Conservation (phyloP, 768 basidiomycete genomes). For the Amanita fuliginea region DNA sequence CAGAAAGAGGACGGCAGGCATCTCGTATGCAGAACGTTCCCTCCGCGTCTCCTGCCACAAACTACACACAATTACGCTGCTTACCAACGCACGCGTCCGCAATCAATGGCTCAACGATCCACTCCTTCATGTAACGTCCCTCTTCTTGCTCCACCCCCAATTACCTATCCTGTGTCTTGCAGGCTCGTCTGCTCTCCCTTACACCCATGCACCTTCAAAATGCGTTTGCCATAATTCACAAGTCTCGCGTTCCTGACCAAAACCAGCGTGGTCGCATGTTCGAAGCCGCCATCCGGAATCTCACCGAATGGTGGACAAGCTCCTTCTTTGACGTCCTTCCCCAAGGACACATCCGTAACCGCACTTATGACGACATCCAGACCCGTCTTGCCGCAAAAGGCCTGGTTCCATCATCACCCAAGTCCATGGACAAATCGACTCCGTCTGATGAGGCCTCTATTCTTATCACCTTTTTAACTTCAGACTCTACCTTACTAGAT, state of each 20-base stretch:
- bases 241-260: constrained; percentile 70
- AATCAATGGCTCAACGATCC: constrained; percentile 81
- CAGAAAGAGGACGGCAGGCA: constrained; percentile 31
- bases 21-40: constrained; percentile 58
- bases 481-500: constrained; percentile 11
- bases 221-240: constrained; percentile 72
- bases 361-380: constrained; percentile 70
- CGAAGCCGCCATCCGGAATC: constrained; percentile 63
- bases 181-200: constrained; percentile 86
- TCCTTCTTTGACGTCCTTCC: constrained; percentile 55
- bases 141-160: constrained; percentile 4
- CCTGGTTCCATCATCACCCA: constrained; percentile 3
- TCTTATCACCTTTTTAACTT: neutral
- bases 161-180: neutral
- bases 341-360: constrained; percentile 60
- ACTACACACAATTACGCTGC: constrained; percentile 74
- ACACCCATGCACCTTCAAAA: constrained; percentile 75
- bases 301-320: constrained; percentile 79
- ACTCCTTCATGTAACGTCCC: constrained; percentile 66
- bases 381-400: constrained; percentile 23
- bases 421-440: neutral
- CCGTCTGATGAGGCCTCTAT: neutral
- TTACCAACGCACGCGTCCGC: constrained; percentile 62
- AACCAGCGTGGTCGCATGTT: constrained; percentile 81
- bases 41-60: constrained; percentile 79